These are phyloP conservation scores for Hypholoma sublateritium DNA, from an alignment of 768 basidiomycete species.

Conservation along the genomic window DNA sequence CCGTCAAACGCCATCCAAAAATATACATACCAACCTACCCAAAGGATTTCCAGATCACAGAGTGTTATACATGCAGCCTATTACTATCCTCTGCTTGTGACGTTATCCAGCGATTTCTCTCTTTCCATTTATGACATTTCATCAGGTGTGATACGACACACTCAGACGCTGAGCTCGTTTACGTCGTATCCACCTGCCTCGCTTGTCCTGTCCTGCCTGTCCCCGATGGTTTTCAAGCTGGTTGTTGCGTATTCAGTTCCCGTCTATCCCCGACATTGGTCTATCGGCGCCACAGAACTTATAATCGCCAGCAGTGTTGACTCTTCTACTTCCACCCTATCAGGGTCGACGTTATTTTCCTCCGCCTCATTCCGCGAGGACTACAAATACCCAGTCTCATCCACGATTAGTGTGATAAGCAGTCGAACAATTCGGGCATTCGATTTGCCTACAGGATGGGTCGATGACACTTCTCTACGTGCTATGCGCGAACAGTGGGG, in stretches of 20 bases:
- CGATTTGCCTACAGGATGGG: slow-evolving; percentile 71
- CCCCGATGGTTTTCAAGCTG: slow-evolving; percentile 63
- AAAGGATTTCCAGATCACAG: slow-evolving; percentile 36
- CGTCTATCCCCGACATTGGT: slow-evolving; percentile 82
- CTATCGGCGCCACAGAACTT: slow-evolving; percentile 74
- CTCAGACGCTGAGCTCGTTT: slow-evolving; percentile 73
- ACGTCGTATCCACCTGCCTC: slow-evolving; percentile 80
- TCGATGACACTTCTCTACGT: slow-evolving; percentile 63
- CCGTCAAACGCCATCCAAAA: slow-evolving; percentile 42
- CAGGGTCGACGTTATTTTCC: slow-evolving; percentile 17
- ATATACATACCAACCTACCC: slow-evolving; percentile 48
- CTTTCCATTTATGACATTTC: slow-evolving; percentile 75
- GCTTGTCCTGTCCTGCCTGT: slow-evolving; percentile 69
- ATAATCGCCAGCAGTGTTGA: slow-evolving; percentile 47
- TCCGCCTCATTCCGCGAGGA: slow-evolving; percentile 23
- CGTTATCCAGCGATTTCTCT: slow-evolving; percentile 64
- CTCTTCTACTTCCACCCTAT: slow-evolving; percentile 17
- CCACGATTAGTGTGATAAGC: slow-evolving; percentile 47
- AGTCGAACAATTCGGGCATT: slow-evolving; percentile 68
- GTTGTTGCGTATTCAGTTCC: slow-evolving; percentile 74
- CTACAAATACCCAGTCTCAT: slow-evolving; percentile 17
- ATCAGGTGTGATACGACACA: slow-evolving; percentile 46
- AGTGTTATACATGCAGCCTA: slow-evolving; percentile 68
- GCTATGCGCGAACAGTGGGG: slow-evolving; percentile 75
- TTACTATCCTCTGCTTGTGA: slow-evolving; percentile 75